Percentiles rank a stretch among this genome's conserved stretches.
Evolutionary conservation across 1,284 basidiomycete genomes (phyloP).

Genomic region (Irpex sp.): DNA sequence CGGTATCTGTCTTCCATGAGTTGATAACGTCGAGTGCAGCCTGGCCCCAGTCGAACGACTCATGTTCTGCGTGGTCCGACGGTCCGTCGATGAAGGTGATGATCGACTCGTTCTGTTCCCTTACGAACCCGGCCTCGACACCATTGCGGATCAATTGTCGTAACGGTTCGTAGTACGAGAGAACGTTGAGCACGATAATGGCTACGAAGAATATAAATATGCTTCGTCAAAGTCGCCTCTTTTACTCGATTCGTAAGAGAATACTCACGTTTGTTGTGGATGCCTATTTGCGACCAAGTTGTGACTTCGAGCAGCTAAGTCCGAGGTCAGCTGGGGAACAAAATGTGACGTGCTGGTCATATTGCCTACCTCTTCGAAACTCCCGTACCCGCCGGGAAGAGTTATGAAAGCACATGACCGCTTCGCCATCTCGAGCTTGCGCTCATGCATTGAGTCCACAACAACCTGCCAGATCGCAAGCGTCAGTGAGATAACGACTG

Average conservation of each 20-base stretch:
- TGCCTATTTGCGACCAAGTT: conserved; percentile 89
- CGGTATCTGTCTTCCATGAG: conserved; percentile 43
- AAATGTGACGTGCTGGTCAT: background rate
- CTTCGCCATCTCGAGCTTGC: conserved; percentile 85
- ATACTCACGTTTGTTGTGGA: conserved; percentile 76
- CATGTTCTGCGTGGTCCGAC: conserved; percentile 45
- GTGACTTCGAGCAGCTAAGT: conserved; percentile 77
- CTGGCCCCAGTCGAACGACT: conserved; percentile 70
- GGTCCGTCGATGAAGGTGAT: conserved; percentile 74
- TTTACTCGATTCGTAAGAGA: conserved; percentile 4
- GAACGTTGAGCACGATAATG: conserved; percentile 79
- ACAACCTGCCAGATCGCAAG: conserved; percentile 42
- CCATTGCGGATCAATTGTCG: conserved; percentile 64
- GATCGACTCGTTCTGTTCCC: conserved; percentile 50
- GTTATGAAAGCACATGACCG: conserved; percentile 77
- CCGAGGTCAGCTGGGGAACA: background rate
- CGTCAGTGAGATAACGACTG: background rate
- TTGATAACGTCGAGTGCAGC: conserved; percentile 65
- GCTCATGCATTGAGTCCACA: conserved; percentile 87
- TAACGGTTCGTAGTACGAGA: conserved; percentile 77
- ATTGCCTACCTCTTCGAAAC: conserved; percentile 75
- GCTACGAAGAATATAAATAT: conserved; percentile 36
- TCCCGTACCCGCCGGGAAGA: conserved; percentile 88
- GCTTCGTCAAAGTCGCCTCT: background rate
- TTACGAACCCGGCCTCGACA: conserved; percentile 73